These are phyloP conservation scores for Daedalea quercina DNA, from an alignment of 768 basidiomycete species.

Conservation along the genomic window DNA sequence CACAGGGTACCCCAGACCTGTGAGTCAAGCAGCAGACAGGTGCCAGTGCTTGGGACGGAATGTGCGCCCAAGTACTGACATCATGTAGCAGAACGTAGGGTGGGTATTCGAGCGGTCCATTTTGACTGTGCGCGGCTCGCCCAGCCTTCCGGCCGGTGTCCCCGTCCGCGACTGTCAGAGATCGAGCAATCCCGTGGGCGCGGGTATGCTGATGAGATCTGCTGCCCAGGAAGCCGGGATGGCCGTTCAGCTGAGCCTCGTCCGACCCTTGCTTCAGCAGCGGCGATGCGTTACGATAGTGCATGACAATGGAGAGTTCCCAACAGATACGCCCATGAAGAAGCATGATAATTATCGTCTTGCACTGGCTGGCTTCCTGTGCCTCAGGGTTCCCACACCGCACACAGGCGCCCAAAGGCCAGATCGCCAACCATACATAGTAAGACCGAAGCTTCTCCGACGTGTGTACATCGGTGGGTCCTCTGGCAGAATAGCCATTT, in stretches of 20 bases:
- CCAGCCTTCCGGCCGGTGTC: background rate
- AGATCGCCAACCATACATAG: background rate
- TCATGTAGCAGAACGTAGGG: too few species aligned
- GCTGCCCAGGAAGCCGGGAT: background rate
- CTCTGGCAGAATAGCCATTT: background rate
- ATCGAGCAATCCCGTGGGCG: background rate
- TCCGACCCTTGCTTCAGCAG: background rate
- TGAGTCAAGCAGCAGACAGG: too few species aligned
- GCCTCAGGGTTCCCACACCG: background rate
- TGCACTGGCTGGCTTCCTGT: background rate
- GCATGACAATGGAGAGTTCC: background rate
- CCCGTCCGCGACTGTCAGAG: background rate
- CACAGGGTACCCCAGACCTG: too few species aligned
- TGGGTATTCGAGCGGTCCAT: too few species aligned
- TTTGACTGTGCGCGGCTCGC: background rate
- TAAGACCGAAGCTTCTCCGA: background rate
- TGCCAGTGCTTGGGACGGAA: too few species aligned
- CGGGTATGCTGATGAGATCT: background rate
- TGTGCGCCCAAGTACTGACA: too few species aligned
- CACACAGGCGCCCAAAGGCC: background rate
- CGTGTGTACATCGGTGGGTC: slow-evolving; percentile 4
- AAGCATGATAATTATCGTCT: background rate
- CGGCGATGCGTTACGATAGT: background rate
- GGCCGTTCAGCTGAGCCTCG: background rate
- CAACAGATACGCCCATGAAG: background rate